A percentile compares a stretch with the other conserved stretches of the same genome.
Evolutionary conservation across 2,329 filamentous ascomycete species (phyloP).

Genomic region (Daldinia eschscholtzii): DNA sequence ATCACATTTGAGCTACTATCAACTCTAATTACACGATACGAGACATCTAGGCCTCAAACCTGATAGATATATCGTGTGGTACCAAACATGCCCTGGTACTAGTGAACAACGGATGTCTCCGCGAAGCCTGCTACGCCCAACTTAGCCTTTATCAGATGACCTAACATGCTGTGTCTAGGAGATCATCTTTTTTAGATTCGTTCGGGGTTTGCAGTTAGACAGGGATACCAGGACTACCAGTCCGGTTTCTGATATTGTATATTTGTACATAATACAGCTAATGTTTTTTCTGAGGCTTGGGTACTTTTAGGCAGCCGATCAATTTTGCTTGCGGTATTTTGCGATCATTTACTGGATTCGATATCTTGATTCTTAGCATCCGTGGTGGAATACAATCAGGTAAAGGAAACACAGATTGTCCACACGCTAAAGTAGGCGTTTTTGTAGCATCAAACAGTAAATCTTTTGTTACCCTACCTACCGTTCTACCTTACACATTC

Average conservation of each 20-base stretch:
- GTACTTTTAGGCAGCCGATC: not conserved
- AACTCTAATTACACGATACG: conserved; percentile 18
- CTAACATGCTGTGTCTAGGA: not conserved
- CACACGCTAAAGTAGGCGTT: not conserved
- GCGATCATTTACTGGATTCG: not conserved
- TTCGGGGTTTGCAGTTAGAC: not conserved
- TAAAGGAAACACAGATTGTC: not conserved
- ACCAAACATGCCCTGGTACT: not conserved
- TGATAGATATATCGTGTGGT: not conserved
- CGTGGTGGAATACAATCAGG: not conserved
- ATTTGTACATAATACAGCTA: too few relatives aligned
- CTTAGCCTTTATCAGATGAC: not conserved
- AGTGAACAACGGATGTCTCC: not conserved
- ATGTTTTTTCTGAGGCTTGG: not conserved
- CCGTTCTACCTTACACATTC: not conserved
- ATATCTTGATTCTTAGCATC: not conserved
- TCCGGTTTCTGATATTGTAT: not conserved
- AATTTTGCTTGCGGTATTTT: not conserved
- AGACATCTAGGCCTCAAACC: conserved; percentile 3
- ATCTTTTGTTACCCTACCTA: not conserved
- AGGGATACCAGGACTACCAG: not conserved
- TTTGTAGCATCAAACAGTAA: not conserved
- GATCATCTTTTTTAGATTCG: conserved; percentile 1
- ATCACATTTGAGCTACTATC: conserved; percentile 5
- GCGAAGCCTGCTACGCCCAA: not conserved